Percentiles rank a stretch among this genome's conserved stretches.
Conservation (phyloP, 2,329 filamentous ascomycete genomes). For the Neocucurbitaria cava region DNA sequence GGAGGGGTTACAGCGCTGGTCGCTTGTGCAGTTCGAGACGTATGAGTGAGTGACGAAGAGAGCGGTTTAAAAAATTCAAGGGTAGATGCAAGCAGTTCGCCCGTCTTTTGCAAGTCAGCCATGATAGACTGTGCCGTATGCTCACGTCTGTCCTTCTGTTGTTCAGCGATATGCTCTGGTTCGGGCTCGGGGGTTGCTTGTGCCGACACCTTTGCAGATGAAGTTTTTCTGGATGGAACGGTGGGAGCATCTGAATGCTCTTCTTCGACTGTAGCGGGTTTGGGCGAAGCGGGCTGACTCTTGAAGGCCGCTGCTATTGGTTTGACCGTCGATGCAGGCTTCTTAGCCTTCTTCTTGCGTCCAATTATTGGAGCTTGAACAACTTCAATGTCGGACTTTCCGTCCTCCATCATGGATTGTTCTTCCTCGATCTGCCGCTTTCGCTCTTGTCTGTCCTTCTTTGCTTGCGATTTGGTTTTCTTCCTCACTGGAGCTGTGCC, state of each 20-base stretch:
- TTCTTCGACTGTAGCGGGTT: constrained; percentile 37
- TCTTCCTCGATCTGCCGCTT: constrained; percentile 70
- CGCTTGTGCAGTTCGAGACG: constrained; percentile 27
- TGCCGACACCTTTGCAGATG: constrained; percentile 26
- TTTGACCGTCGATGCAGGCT: constrained; percentile 51
- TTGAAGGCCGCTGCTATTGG: constrained; percentile 27
- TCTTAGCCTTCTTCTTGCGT: constrained; percentile 86
- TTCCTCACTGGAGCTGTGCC: constrained; percentile 72
- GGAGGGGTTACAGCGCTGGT: constrained; percentile 37
- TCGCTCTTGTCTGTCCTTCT: constrained; percentile 72
- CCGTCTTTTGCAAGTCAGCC: constrained; percentile 47
- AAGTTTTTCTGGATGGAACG: constrained; percentile 22
- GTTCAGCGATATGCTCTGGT: constrained; percentile 21
- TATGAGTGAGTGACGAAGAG: constrained; percentile 43
- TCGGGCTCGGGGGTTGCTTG: constrained; percentile 36
- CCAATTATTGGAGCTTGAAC: constrained; percentile 74
- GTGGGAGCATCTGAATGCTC: constrained; percentile 25
- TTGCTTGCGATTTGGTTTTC: constrained; percentile 79
- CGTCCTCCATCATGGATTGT: constrained; percentile 49
- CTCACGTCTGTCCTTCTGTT: constrained; percentile 43
- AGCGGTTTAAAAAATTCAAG: constrained; percentile 54
- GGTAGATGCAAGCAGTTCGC: constrained; percentile 47
- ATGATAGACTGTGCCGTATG: constrained; percentile 47
- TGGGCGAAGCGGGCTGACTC: constrained; percentile 40
- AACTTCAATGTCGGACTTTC: constrained; percentile 59